Conservation (phyloP, 768 basidiomycete genomes). For the Polyporus arcularius region DNA sequence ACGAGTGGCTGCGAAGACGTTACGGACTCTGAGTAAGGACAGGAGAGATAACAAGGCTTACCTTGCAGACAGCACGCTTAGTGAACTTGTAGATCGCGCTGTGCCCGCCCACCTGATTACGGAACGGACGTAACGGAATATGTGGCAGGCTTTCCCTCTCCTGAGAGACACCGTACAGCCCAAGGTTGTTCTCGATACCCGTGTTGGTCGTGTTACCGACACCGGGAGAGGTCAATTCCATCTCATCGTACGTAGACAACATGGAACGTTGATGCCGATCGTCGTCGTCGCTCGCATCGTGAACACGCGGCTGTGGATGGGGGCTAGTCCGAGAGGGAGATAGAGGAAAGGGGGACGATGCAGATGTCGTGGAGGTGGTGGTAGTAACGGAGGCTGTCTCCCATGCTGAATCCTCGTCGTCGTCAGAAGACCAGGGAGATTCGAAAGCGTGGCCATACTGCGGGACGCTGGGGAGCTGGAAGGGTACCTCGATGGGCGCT, state of each 20-base stretch:
- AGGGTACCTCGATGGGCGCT: slow-evolving; percentile 23
- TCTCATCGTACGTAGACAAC: slow-evolving; percentile 22
- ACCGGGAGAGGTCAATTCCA: slow-evolving; percentile 22
- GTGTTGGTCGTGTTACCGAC: slow-evolving; percentile 26
- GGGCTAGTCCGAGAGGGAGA: slow-evolving; percentile 35
- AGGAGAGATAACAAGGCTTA: slow-evolving; percentile 19
- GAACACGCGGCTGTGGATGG: slow-evolving; percentile 31
- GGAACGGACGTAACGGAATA: slow-evolving; percentile 92
- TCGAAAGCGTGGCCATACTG: slow-evolving; percentile 26
- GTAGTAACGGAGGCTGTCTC: slow-evolving; percentile 69
- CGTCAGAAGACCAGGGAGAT: slow-evolving; percentile 76
- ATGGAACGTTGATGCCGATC: slow-evolving; percentile 26
- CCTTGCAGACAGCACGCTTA: slow-evolving; percentile 97
- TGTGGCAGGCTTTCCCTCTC: slow-evolving; percentile 74
- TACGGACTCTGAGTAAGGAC: slow-evolving; percentile 25
- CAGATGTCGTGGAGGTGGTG: slow-evolving; percentile 60
- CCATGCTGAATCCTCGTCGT: slow-evolving; percentile 79
- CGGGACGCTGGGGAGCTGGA: slow-evolving; percentile 12
- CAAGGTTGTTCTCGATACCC: slow-evolving; percentile 39
- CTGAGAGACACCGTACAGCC: slow-evolving; percentile 44
- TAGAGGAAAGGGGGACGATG: slow-evolving; percentile 38
- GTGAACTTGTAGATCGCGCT: slow-evolving; percentile 98
- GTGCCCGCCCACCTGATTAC: slow-evolving; percentile 98
- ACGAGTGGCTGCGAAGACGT: slow-evolving; percentile 77
- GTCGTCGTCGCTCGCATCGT: slow-evolving; percentile 35